Percentiles rank a stretch among this genome's conserved stretches.
Conservation (phyloP, 106 monocot species). For the Acorus calamus region DNA sequence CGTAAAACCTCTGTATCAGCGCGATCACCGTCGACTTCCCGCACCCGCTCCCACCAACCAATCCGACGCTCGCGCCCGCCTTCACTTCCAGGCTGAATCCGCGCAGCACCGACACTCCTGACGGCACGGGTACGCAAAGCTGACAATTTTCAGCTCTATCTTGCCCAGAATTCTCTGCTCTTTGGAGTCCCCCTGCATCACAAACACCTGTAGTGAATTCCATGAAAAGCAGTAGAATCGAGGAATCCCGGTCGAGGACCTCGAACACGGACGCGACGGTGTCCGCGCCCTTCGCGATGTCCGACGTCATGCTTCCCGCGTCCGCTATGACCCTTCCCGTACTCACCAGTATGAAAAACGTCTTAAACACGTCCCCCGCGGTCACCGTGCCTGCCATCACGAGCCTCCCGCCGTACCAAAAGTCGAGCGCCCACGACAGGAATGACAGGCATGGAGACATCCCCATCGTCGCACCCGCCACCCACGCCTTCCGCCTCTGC, state of each 20-base stretch:
- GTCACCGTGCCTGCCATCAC: constrained; percentile 33
- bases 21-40: constrained; percentile 75
- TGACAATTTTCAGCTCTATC: constrained; percentile 47
- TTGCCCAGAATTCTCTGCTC: constrained; percentile 45
- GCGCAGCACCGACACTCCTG: constrained; percentile 32
- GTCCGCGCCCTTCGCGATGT: constrained; percentile 59
- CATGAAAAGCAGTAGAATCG: neutral
- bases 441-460: constrained; percentile 47
- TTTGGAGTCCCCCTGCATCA: constrained; percentile 4
- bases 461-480: constrained; percentile 54
- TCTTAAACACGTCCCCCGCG: constrained; percentile 57
- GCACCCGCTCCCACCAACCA: constrained; percentile 62
- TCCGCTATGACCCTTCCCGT: constrained; percentile 74
- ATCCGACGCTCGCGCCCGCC: constrained; percentile 39
- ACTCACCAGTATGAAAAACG: constrained; percentile 80
- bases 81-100: constrained; percentile 57
- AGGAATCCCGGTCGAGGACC: constrained; percentile 47
- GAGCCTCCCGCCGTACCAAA: constrained; percentile 80
- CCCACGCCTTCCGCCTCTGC: constrained; percentile 48
- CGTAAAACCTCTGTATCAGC: constrained; percentile 79
- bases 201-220: too few relatives aligned
- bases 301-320: constrained; percentile 82
- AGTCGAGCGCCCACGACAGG: constrained; percentile 65
- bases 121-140: constrained; percentile 59
- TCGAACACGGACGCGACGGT: constrained; percentile 59